Evolutionary conservation across 495 filamentous ascomycete genomes (phyloP).

Genomic region (Aspergillus homomorphus): DNA sequence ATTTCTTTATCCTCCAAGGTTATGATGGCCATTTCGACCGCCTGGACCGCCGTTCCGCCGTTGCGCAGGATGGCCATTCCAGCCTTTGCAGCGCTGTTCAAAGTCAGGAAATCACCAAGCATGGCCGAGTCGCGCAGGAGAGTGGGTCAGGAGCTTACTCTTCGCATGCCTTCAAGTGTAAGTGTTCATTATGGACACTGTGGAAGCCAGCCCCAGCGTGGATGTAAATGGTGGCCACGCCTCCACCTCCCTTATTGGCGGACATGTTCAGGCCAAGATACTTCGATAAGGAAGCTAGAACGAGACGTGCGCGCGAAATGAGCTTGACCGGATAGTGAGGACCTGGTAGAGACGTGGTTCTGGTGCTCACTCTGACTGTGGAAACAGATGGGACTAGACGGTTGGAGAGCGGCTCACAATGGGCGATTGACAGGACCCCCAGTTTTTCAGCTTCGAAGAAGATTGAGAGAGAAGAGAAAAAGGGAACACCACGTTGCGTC

Average conservation of each 20-base stretch:
- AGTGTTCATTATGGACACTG: slow-evolving; percentile 73
- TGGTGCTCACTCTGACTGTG: background rate
- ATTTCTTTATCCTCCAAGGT: slow-evolving; percentile 89
- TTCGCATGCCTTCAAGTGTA: slow-evolving; percentile 80
- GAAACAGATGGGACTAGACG: background rate
- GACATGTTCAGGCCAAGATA: slow-evolving; percentile 24
- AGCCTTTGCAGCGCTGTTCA: slow-evolving; percentile 66
- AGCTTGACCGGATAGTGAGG: background rate
- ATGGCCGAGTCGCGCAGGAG: background rate
- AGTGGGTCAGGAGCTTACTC: slow-evolving; percentile 57
- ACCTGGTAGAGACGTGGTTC: background rate
- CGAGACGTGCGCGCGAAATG: background rate
- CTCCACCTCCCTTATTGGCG: slow-evolving; percentile 31
- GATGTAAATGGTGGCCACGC: slow-evolving; percentile 76
- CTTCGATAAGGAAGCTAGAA: background rate
- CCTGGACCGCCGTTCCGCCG: slow-evolving; percentile 79
- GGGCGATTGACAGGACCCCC: background rate
- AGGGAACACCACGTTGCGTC: background rate
- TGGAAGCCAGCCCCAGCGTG: slow-evolving; percentile 98
- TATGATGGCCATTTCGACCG: slow-evolving; percentile 87
- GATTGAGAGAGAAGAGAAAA: background rate
- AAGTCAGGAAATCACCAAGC: slow-evolving; percentile 11
- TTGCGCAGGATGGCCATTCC: slow-evolving; percentile 75
- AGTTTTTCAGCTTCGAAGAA: background rate
- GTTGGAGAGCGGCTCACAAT: background rate